These are phyloP conservation scores for Colletotrichum sp. DNA, from an alignment of 2,329 filamentous ascomycete genomes.

Conservation along the genomic window DNA sequence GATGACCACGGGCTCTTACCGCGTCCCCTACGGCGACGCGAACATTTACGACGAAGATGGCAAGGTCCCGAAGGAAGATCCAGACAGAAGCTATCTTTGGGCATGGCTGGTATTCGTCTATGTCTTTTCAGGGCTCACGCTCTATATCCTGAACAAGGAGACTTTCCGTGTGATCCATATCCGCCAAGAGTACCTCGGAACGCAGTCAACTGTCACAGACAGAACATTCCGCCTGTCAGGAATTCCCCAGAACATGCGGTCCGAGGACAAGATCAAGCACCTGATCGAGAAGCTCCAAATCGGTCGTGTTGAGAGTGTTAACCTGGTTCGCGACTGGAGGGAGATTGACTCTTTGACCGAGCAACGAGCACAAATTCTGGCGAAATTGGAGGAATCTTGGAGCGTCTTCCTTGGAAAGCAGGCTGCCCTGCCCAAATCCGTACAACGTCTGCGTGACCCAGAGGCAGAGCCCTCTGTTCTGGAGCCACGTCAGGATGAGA, in stretches of 20 bases:
- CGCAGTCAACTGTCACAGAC: constrained; percentile 94
- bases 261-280: constrained; percentile 82
- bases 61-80: constrained; percentile 36
- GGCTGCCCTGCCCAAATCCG: constrained; percentile 43
- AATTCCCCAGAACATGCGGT: constrained; percentile 79
- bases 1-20: neutral
- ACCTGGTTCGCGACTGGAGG: constrained; percentile 85
- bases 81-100: constrained; percentile 72
- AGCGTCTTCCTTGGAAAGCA: constrained; percentile 72
- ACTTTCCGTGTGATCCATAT: constrained; percentile 86
- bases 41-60: constrained; percentile 29
- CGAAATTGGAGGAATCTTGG: constrained; percentile 83
- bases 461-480: constrained; percentile 9
- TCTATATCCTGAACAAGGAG: constrained; percentile 83
- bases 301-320: constrained; percentile 87
- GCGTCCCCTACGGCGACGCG: neutral
- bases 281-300: constrained; percentile 89
- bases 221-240: constrained; percentile 91
- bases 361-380: constrained; percentile 67
- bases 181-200: constrained; percentile 89
- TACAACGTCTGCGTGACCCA: constrained; percentile 23
- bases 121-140: constrained; percentile 81
- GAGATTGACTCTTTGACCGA: constrained; percentile 78
- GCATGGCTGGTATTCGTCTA: constrained; percentile 95
- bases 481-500: constrained; percentile 31